Percentiles rank a stretch among this genome's conserved stretches.
These are phyloP conservation scores for Coniferiporia weirii DNA, from an alignment of 1,284 basidiomycete species.

Conservation along the genomic window DNA sequence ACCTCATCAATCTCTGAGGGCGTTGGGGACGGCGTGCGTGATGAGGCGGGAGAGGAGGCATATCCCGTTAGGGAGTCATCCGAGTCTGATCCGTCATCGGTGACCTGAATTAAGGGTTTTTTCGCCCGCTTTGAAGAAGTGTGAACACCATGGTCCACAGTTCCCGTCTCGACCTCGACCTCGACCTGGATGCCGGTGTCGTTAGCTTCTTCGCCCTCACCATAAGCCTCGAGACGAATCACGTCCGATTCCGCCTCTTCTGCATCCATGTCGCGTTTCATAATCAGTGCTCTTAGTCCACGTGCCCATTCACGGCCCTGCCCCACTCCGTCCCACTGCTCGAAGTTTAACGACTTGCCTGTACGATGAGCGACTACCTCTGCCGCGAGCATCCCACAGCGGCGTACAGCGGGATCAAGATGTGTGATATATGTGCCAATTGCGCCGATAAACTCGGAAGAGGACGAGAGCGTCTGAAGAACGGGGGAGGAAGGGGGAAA, in stretches of 20 bases:
- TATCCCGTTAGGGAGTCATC: constrained; percentile 85
- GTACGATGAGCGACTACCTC: constrained; percentile 66
- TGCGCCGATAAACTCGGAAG: constrained; percentile 64
- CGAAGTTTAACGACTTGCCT: constrained; percentile 72
- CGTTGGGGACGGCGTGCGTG: constrained; percentile 75
- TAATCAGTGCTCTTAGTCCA: constrained; percentile 47
- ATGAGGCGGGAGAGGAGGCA: constrained; percentile 51
- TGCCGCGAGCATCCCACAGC: constrained; percentile 92
- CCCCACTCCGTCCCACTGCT: constrained; percentile 77
- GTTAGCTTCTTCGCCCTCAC: neutral
- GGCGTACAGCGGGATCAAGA: constrained; percentile 69
- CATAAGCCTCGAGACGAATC: neutral
- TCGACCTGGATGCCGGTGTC: constrained; percentile 6
- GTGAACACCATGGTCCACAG: neutral
- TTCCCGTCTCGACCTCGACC: constrained; percentile 19
- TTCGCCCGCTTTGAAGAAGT: neutral
- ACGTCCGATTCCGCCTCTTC: constrained; percentile 22
- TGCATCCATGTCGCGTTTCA: constrained; percentile 47
- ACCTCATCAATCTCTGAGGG: constrained; percentile 76
- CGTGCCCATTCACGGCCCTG: constrained; percentile 66
- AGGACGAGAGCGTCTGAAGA: constrained; percentile 42
- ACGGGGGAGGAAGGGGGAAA: constrained; percentile 40
- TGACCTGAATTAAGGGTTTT: constrained; percentile 20
- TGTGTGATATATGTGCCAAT: constrained; percentile 78
- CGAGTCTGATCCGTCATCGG: constrained; percentile 49